phyloP scores from a whole-genome alignment of 345 rosid genomes.

The Linum tenue region DNA sequence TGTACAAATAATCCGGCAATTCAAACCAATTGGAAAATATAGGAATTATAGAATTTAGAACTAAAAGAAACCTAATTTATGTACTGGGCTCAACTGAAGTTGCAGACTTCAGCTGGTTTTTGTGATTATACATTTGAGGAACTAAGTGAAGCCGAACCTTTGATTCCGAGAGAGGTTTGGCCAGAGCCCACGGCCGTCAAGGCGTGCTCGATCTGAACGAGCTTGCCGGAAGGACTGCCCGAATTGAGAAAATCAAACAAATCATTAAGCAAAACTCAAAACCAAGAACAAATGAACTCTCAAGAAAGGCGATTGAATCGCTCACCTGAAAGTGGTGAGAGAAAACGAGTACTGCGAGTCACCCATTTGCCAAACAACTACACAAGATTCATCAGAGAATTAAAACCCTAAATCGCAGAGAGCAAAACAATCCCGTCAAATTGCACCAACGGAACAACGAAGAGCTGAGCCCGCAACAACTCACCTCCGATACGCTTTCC shows the following conservation, averaged over 20 bases:
- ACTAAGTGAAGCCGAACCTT: constrained; percentile 35
- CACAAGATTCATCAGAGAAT: background rate
- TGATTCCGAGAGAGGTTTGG: constrained; percentile 87
- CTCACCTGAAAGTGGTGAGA: constrained; percentile 85
- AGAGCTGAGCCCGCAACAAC: no score
- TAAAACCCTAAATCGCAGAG: background rate
- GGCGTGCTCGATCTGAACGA: constrained; percentile 96
- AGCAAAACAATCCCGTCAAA: no score
- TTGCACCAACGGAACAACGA: no score
- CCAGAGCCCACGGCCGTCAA: constrained; percentile 90
- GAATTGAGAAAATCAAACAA: background rate
- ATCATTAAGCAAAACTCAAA: background rate
- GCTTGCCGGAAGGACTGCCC: constrained; percentile 88
- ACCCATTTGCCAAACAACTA: constrained; percentile 38
- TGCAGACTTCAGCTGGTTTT: no score
- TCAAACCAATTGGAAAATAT: background rate
- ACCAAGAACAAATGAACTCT: background rate
- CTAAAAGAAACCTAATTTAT: no score
- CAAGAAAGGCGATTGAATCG: background rate
- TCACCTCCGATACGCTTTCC: no score
- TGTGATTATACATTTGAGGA: background rate
- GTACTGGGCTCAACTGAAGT: no score
- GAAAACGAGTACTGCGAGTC: constrained; percentile 95
- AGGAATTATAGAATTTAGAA: no score
- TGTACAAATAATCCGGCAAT: constrained; percentile 21